These are phyloP conservation scores for Amanita rubescens DNA, from an alignment of 768 basidiomycete species.

Conservation along the genomic window DNA sequence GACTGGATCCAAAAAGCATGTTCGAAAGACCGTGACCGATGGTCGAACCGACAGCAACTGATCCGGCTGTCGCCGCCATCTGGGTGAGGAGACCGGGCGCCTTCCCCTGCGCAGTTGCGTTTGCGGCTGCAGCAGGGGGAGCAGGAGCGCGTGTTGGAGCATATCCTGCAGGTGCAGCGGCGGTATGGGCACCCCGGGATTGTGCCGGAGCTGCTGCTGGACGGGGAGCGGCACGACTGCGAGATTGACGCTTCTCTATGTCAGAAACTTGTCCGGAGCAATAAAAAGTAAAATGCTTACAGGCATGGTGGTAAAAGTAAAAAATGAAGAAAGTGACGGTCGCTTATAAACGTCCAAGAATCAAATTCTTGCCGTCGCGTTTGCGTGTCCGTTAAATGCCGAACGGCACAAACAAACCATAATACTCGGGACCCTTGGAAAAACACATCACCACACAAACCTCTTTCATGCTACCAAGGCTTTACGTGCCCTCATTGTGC, in stretches of 20 bases:
- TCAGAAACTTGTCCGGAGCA: not conserved
- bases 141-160: slow-evolving; percentile 33
- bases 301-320: slow-evolving; percentile 27
- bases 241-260: slow-evolving; percentile 60
- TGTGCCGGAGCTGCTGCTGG: slow-evolving; percentile 34
- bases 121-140: slow-evolving; percentile 35
- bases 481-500: not conserved
- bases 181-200: slow-evolving; percentile 39
- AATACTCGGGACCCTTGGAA: slow-evolving; percentile 10
- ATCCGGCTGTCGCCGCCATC: slow-evolving; percentile 89
- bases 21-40: slow-evolving; percentile 85
- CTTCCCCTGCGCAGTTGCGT: slow-evolving; percentile 26
- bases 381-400: slow-evolving; percentile 24
- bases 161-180: slow-evolving; percentile 44
- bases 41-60: slow-evolving; percentile 81
- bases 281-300: slow-evolving; percentile 21
- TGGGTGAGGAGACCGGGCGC: slow-evolving; percentile 72
- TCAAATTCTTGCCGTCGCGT: slow-evolving; percentile 18
- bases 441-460: slow-evolving; percentile 18
- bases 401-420: not conserved
- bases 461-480: not conserved
- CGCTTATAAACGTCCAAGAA: slow-evolving; percentile 21
- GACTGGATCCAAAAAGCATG: slow-evolving; percentile 75
- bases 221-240: slow-evolving; percentile 53
- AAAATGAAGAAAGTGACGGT: slow-evolving; percentile 18